phyloP scores from a whole-genome alignment of 2,329 filamentous ascomycete genomes.

The Xylaria sp. region DNA sequence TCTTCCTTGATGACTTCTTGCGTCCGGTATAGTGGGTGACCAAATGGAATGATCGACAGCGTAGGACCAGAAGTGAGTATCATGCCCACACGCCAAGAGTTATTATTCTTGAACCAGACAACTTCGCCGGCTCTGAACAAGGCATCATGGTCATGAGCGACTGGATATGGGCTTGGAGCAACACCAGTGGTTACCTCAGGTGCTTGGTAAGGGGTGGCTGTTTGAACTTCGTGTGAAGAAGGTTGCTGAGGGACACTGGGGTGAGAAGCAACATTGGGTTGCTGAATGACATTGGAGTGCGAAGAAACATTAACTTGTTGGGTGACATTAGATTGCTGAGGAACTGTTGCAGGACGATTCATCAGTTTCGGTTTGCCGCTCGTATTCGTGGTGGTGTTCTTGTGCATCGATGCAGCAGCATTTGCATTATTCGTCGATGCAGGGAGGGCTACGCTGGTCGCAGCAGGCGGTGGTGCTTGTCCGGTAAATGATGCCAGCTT shows the following conservation, averaged over 20 bases:
- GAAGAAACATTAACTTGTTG: not conserved
- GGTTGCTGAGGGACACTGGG: not conserved
- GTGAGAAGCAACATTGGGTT: not conserved
- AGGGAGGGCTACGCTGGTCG: slow-evolving; percentile 2
- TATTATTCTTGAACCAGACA: slow-evolving; percentile 61
- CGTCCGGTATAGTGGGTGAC: slow-evolving; percentile 52
- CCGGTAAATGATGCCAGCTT: slow-evolving; percentile 11
- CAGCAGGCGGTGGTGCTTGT: not conserved
- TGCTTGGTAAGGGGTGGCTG: slow-evolving; percentile 5
- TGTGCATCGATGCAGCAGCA: not conserved
- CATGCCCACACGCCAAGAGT: slow-evolving; percentile 60
- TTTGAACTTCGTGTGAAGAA: slow-evolving; percentile 15
- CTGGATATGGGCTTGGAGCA: slow-evolving; percentile 14
- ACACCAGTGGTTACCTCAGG: not conserved
- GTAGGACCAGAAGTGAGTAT: slow-evolving; percentile 45
- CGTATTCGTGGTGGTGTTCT: not conserved
- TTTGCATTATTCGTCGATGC: not conserved
- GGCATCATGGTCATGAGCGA: slow-evolving; percentile 39
- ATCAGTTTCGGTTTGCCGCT: slow-evolving; percentile 6
- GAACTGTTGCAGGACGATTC: not conserved
- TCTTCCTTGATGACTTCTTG: slow-evolving; percentile 53
- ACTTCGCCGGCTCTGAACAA: slow-evolving; percentile 61
- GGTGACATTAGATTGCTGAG: not conserved
- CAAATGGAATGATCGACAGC: slow-evolving; percentile 53
- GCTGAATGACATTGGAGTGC: not conserved